phyloP scores from a whole-genome alignment of 257 asterid genomes.

The Solanum dulcamara region DNA sequence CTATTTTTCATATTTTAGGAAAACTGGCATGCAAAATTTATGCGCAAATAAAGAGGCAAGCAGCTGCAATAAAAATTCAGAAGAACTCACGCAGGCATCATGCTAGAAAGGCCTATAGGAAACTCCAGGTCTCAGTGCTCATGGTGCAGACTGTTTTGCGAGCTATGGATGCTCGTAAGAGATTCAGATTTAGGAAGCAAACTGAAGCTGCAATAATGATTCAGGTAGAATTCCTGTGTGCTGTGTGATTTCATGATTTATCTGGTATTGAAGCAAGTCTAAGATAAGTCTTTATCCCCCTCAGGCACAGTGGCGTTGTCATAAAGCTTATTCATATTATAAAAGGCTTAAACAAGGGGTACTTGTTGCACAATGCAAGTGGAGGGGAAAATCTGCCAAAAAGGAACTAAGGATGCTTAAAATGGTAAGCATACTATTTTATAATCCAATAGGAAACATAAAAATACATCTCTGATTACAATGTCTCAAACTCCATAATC shows the following conservation, averaged over 20 bases:
- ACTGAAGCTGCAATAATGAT: conserved; percentile 68
- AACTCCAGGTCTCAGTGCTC: conserved; percentile 47
- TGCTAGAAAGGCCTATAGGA: conserved; percentile 48
- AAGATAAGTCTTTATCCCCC: conserved; percentile 12
- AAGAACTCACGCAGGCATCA: conserved; percentile 41
- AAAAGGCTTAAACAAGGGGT: conserved; percentile 70
- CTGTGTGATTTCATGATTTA: conserved; percentile 4
- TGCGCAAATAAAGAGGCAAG: conserved; percentile 48
- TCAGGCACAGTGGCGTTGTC: conserved; percentile 87
- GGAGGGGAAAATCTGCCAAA: conserved; percentile 78
- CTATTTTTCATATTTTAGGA: conserved; percentile 39
- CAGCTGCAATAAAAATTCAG: conserved; percentile 84
- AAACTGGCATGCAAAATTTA: conserved; percentile 59
- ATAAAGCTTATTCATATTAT: conserved; percentile 44
- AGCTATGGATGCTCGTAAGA: conserved; percentile 57
- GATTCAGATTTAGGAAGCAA: conserved; percentile 52
- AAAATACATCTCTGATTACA: background rate
- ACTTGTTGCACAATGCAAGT: conserved; percentile 65
- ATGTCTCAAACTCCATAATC: background rate
- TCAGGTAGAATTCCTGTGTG: conserved; percentile 43
- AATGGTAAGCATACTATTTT: conserved; percentile 44
- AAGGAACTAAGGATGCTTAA: conserved; percentile 81
- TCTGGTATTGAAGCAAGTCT: conserved; percentile 2
- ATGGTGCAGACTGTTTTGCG: conserved; percentile 79
- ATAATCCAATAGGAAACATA: background rate